Conservation (phyloP, 176 grass and related monocot genomes). For the Oryza longistaminata region DNA sequence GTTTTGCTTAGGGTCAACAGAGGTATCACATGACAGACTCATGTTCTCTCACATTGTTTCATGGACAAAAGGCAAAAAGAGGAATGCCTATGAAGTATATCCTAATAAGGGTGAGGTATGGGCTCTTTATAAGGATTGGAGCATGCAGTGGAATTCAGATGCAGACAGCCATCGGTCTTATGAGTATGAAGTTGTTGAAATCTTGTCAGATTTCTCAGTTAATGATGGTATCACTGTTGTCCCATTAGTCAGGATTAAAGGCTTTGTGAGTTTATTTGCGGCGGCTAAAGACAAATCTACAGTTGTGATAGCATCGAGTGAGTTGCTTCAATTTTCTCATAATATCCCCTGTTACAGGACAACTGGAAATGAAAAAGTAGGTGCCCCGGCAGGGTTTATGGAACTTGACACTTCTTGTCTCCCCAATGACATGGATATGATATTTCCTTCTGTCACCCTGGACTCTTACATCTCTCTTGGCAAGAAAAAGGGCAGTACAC, state of each 20-base stretch:
- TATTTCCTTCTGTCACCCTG: slow-evolving; percentile 62
- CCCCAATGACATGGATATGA: slow-evolving; percentile 55
- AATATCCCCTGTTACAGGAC: slow-evolving; percentile 65
- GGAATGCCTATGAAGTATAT: slow-evolving; percentile 59
- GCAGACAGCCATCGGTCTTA: slow-evolving; percentile 67
- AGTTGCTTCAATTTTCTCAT: slow-evolving; percentile 88
- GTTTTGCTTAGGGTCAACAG: slow-evolving; percentile 52
- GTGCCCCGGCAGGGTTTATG: slow-evolving; percentile 71
- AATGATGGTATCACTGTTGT: slow-evolving; percentile 50
- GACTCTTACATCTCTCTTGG: slow-evolving; percentile 39
- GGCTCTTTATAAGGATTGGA: slow-evolving; percentile 90
- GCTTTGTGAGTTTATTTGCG: slow-evolving; percentile 83
- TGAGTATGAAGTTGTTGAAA: slow-evolving; percentile 77
- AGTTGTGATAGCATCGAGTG: slow-evolving; percentile 54
- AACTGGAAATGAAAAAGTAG: slow-evolving; percentile 68
- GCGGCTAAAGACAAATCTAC: slow-evolving; percentile 39
- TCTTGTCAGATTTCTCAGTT: slow-evolving; percentile 55
- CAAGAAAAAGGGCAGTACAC: slow-evolving; percentile 21
- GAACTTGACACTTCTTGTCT: slow-evolving; percentile 87
- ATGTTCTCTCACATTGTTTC: slow-evolving; percentile 84
- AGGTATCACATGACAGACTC: slow-evolving; percentile 51
- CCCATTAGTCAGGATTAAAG: slow-evolving; percentile 76
- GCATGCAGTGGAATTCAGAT: slow-evolving; percentile 70
- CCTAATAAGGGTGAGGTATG: slow-evolving; percentile 82
- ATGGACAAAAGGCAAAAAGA: slow-evolving; percentile 66